Evolutionary conservation across 805 yeast species (phyloP).

Genomic region (Candida boleticola): DNA sequence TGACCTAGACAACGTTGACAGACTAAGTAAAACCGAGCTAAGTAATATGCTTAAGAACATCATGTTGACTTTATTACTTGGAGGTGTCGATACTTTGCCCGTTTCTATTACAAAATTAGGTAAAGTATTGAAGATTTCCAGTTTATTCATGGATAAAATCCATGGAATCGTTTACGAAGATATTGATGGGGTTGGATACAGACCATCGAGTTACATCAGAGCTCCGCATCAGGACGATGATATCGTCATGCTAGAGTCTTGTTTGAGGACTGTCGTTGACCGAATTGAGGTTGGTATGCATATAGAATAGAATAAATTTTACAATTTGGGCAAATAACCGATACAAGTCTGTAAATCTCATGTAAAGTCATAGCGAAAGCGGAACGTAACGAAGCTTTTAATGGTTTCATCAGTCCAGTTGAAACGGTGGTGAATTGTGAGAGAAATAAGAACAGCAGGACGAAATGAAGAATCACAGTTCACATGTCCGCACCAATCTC

Average conservation of each 20-base stretch:
- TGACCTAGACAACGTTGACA: constrained; percentile 29
- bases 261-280: background rate
- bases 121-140: constrained; percentile 21
- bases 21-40: constrained; percentile 24
- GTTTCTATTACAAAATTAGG: constrained; percentile 25
- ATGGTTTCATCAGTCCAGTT: no score
- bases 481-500: no score
- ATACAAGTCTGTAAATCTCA: no score
- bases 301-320: no score
- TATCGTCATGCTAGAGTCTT: background rate
- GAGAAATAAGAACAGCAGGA: no score
- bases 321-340: no score
- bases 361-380: no score
- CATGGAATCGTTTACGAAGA: constrained; percentile 26
- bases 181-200: constrained; percentile 7
- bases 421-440: no score
- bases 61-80: constrained; percentile 32
- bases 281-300: no score
- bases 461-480: no score
- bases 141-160: constrained; percentile 29
- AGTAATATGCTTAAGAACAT: constrained; percentile 31
- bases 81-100: constrained; percentile 27
- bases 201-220: constrained; percentile 2
- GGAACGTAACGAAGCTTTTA: no score
- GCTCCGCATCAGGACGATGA: background rate